These are phyloP conservation scores for Fusarium pseudoanthophilum DNA, from an alignment of 2,329 filamentous ascomycete species.

Conservation along the genomic window DNA sequence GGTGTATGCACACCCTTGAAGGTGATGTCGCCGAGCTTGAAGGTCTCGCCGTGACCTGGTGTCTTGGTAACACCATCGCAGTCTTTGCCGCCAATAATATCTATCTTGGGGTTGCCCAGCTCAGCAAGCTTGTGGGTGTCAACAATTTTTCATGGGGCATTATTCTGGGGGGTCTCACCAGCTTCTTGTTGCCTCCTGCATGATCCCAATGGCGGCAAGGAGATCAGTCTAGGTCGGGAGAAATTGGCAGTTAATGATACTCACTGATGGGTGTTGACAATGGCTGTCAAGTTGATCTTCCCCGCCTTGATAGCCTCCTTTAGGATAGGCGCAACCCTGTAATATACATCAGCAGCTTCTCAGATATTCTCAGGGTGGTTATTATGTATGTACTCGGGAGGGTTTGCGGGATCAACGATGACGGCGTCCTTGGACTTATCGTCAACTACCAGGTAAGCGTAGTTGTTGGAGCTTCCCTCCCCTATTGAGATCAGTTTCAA, in stretches of 20 bases:
- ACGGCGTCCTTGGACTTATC: slow-evolving; percentile 81
- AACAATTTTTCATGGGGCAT: not conserved
- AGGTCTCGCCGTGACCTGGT: slow-evolving; percentile 78
- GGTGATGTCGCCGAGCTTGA: slow-evolving; percentile 84
- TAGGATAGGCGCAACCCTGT: slow-evolving; percentile 70
- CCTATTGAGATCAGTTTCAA: slow-evolving; percentile 58
- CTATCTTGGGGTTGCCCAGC: slow-evolving; percentile 69
- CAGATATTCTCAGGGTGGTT: slow-evolving; percentile 40
- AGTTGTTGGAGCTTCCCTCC: slow-evolving; percentile 83
- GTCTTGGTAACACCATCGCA: slow-evolving; percentile 83
- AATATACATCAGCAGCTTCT: slow-evolving; percentile 7
- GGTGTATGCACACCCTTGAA: slow-evolving; percentile 94
- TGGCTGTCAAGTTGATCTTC: slow-evolving; percentile 84
- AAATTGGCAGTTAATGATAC: slow-evolving; percentile 46
- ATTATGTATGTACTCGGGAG: slow-evolving; percentile 69
- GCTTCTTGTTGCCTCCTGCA: slow-evolving; percentile 86
- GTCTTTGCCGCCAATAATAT: slow-evolving; percentile 88
- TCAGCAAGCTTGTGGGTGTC: slow-evolving; percentile 49
- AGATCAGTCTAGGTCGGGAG: slow-evolving; percentile 2
- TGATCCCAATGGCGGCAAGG: slow-evolving; percentile 86
- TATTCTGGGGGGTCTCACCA: slow-evolving; percentile 63
- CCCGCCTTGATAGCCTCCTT: slow-evolving; percentile 77
- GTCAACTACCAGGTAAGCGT: slow-evolving; percentile 84
- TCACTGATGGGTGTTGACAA: slow-evolving; percentile 98
- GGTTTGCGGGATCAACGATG: slow-evolving; percentile 83